Base-by-base conservation (phyloP, 192 early-diverging fungal genomes). In the Rhizoclosmatium sp. region DNA sequence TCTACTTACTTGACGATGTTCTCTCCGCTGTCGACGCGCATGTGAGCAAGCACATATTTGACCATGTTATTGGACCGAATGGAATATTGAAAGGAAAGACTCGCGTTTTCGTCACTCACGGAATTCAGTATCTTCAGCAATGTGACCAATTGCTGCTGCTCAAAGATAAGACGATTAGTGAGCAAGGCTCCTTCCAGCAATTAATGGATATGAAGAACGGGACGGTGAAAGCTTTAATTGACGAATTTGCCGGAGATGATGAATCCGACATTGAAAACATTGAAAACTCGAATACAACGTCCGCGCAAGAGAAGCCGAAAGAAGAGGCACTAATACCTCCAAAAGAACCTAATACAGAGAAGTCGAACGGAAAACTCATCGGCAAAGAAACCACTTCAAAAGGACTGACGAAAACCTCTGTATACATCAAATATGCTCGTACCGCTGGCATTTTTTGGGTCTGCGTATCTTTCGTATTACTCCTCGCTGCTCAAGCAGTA, bases 1-100 rank as follows among this genome's bases (percentile, higher is more conserved):
- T 95, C 31, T 88, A 91, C 21, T 75, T 96, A 0, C 65, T 76
- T 3, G 95, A 96, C 67, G 95, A 95, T 61, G 93, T 92, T 21
- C 80, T 97, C 69, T 92, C 90, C 66, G 93, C 92, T 3, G 80
- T 70, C 10, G 80, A 70, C 69, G 65, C 75, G 5, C 79, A 80
- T 46, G 79, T 80, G 10, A 76, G 65, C 39, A 74, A 75, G 1
- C 72, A 80, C 40, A 78, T 80, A 40, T 80, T 80, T 39, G 72
- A 81, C 68, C 9, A 81, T 45, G 69, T 81, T 4, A 80, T 81
- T 71, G 74, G 75, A 14, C 65, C 74, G 9, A 41, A 45, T 4
- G 65, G 69, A 68, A 85, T 83, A 14, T 61, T 83, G 40, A 16
- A 5, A 40, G 10, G 9, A 1, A 83, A 82, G 59, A 83, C 82